Conservation (phyloP, 805 yeast genomes). For the Wickerhamiella galacta region DNA sequence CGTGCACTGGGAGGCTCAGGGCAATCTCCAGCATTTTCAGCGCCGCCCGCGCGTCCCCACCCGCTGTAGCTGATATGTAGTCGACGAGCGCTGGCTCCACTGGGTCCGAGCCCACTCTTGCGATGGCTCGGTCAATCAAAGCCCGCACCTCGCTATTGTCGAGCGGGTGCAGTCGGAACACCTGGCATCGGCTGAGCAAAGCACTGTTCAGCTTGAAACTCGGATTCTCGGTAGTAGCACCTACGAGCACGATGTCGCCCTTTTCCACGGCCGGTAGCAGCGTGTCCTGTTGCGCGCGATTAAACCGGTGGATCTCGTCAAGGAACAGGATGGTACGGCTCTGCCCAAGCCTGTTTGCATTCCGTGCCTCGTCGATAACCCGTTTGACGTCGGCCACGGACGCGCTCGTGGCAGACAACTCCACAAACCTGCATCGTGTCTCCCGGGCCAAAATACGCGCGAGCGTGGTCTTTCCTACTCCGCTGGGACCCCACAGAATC, state of each 20-base stretch:
- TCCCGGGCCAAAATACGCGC: conserved; percentile 49
- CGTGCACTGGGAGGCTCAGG: conserved; percentile 8
- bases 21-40: conserved; percentile 59
- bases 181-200: conserved; percentile 65
- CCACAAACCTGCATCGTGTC: conserved; percentile 46
- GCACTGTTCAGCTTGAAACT: conserved; percentile 70
- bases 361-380: conserved; percentile 35
- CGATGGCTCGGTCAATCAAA: conserved; percentile 43
- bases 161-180: conserved; percentile 49
- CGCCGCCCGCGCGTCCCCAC: conserved; percentile 82
- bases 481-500: conserved; percentile 92
- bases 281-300: conserved; percentile 74
- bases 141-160: conserved; percentile 30
- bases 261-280: conserved; percentile 70
- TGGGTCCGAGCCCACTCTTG: conserved; percentile 35
- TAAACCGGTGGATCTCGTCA: conserved; percentile 86
- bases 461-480: conserved; percentile 78
- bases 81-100: conserved; percentile 41
- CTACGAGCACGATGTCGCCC: conserved; percentile 68
- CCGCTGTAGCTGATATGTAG: conserved; percentile 54
- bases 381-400: conserved; percentile 50
- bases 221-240: conserved; percentile 98
- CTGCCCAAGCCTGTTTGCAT: conserved; percentile 30
- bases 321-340: conserved; percentile 58
- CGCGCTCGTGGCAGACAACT: conserved; percentile 69